Percentiles rank a stretch among this genome's conserved stretches.
Evolutionary conservation across 768 basidiomycete species (phyloP).

Genomic region (Neoboletus brunneissimus): DNA sequence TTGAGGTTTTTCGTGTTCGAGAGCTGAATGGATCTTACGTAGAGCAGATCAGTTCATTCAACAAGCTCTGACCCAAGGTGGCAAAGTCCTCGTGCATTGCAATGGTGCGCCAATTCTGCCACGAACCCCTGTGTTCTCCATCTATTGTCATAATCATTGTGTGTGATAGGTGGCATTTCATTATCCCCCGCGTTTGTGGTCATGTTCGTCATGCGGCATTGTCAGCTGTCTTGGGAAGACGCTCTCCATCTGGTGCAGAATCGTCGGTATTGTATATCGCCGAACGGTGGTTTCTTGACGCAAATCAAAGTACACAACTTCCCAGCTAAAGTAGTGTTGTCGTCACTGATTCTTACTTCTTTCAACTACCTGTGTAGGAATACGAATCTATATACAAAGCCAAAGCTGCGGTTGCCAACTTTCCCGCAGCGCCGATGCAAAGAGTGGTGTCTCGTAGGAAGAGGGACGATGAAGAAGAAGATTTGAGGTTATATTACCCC

Average conservation of each 20-base stretch:
- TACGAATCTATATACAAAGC: conserved; percentile 93
- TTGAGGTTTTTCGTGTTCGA: neutral
- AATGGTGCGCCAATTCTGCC: conserved; percentile 54
- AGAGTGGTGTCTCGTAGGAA: conserved; percentile 58
- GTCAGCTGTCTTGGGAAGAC: conserved; percentile 81
- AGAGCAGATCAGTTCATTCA: conserved; percentile 81
- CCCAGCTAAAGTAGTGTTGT: neutral
- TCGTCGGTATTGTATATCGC: conserved; percentile 89
- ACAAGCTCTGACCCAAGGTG: conserved; percentile 51
- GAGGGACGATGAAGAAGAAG: conserved; percentile 73
- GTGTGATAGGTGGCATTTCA: conserved; percentile 70
- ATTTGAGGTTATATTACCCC: conserved; percentile 35
- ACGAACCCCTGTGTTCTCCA: neutral
- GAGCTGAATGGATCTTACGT: neutral
- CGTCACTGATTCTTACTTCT: neutral
- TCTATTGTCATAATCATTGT: neutral
- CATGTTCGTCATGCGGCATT: conserved; percentile 90
- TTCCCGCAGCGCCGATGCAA: conserved; percentile 42
- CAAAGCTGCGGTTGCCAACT: conserved; percentile 60
- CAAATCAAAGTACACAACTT: conserved; percentile 72
- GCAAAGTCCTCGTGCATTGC: conserved; percentile 84
- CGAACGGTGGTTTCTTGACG: conserved; percentile 86
- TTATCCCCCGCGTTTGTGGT: conserved; percentile 87
- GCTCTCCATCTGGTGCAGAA: conserved; percentile 88
- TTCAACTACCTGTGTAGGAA: conserved; percentile 49